A percentile compares a stretch with the other conserved stretches of the same genome.
Evolutionary conservation across 768 basidiomycete genomes (phyloP).

Genomic region (Imleria badia): DNA sequence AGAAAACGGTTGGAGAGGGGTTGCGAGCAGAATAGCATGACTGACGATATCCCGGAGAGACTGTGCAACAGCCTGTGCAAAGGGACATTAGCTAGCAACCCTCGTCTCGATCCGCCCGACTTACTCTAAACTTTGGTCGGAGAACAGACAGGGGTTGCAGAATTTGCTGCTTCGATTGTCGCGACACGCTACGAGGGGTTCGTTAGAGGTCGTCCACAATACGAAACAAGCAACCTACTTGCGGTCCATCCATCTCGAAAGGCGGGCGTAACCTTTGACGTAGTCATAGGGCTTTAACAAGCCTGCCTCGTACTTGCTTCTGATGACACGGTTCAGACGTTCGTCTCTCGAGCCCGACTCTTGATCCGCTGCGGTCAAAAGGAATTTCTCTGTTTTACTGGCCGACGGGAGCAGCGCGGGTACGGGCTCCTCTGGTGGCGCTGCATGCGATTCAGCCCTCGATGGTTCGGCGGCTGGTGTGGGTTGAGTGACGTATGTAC

Average conservation of each 20-base stretch:
- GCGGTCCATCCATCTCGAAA: conserved; percentile 93
- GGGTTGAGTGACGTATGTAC: conserved; percentile 17
- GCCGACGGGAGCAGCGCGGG: conserved; percentile 65
- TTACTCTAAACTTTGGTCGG: conserved; percentile 80
- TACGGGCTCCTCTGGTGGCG: conserved; percentile 39
- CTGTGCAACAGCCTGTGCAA: conserved; percentile 68
- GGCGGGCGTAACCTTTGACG: conserved; percentile 89
- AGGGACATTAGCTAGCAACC: background rate
- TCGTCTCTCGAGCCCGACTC: conserved; percentile 88
- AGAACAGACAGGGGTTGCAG: conserved; percentile 84
- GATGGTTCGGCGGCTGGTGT: conserved; percentile 20
- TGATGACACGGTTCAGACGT: conserved; percentile 85
- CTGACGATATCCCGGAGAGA: conserved; percentile 78
- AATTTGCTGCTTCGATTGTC: conserved; percentile 89
- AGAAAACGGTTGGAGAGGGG: background rate
- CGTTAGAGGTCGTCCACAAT: background rate
- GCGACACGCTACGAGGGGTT: conserved; percentile 62
- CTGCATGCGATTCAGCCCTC: conserved; percentile 22
- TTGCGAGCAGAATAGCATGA: background rate
- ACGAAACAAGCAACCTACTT: conserved; percentile 51
- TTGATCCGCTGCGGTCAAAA: conserved; percentile 94
- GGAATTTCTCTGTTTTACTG: conserved; percentile 82
- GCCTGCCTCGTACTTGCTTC: conserved; percentile 96
- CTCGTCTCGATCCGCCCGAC: conserved; percentile 17
- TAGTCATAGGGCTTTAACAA: conserved; percentile 95